Percentiles rank a stretch among this genome's conserved stretches.
phyloP scores from a whole-genome alignment of 2,329 filamentous ascomycete genomes.

The Colletotrichum noveboracense region DNA sequence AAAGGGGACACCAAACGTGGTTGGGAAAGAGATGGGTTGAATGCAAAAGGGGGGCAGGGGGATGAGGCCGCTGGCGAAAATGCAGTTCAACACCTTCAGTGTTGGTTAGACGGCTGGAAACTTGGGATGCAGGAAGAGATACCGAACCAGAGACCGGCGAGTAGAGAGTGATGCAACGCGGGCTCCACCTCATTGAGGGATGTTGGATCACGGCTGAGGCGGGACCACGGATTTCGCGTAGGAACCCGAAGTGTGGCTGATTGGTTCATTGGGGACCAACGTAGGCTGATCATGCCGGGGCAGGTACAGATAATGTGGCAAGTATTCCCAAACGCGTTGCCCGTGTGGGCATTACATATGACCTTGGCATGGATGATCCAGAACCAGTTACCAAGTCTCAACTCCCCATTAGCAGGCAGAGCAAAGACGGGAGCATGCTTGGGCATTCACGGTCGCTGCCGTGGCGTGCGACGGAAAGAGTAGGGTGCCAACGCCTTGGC shows the following conservation, averaged over 20 bases:
- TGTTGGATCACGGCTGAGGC: not conserved
- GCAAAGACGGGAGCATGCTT: not conserved
- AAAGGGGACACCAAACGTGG: not conserved
- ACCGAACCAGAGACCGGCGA: not conserved
- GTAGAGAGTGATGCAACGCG: not conserved
- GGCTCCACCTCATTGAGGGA: not conserved
- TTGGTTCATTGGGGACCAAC: not conserved
- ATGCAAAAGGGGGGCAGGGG: not conserved
- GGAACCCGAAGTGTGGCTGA: not conserved
- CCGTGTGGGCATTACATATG: not conserved
- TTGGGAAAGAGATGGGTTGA: not conserved
- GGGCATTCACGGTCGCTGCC: not conserved
- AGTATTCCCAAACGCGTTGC: not conserved
- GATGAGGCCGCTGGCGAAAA: not conserved
- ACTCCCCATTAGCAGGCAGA: not conserved
- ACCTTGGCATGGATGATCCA: not conserved
- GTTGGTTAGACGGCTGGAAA: not conserved
- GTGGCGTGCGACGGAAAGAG: not conserved
- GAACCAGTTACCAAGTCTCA: not conserved
- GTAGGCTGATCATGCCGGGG: not conserved
- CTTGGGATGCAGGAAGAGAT: not conserved
- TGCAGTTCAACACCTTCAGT: not conserved
- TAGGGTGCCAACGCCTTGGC: not conserved
- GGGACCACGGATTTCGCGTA: not conserved
- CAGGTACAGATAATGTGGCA: not conserved